A percentile compares a stretch with the other conserved stretches of the same genome.
These are phyloP conservation scores for Craspedostauros australis DNA, from an alignment of 108 stramenopile genomes.

Conservation along the genomic window DNA sequence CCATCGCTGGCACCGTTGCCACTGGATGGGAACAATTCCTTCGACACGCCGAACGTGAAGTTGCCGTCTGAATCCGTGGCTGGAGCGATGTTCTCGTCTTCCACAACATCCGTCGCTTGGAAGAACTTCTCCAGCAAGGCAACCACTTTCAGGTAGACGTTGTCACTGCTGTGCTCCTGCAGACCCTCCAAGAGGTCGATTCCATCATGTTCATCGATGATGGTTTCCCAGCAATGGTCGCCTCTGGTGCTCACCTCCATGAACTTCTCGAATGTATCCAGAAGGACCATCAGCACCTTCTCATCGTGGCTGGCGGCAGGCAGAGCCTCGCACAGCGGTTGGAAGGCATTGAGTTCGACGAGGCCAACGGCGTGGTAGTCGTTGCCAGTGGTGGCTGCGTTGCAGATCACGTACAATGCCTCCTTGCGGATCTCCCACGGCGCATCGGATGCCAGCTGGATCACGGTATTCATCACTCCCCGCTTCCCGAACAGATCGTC, in stretches of 20 bases:
- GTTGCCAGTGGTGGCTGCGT: constrained; percentile 67
- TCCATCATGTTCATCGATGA: constrained; percentile 70
- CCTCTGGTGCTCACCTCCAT: constrained; percentile 38
- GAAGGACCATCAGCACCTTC: constrained; percentile 43
- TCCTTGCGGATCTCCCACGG: constrained; percentile 88
- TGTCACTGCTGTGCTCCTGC: constrained; percentile 74
- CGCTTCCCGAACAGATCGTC: constrained; percentile 18
- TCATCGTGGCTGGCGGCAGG: constrained; percentile 30
- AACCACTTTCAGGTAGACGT: constrained; percentile 67
- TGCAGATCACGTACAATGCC: constrained; percentile 79
- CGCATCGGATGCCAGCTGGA: constrained; percentile 42
- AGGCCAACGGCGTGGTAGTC: constrained; percentile 40
- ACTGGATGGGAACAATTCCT: constrained; percentile 15
- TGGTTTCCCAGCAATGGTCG: constrained; percentile 11
- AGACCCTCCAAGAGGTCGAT: constrained; percentile 74
- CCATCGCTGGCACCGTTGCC: too few relatives aligned
- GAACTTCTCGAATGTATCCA: constrained; percentile 75
- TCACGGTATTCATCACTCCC: constrained; percentile 35
- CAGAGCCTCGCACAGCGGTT: constrained; percentile 63
- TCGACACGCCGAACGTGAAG: constrained; percentile 41
- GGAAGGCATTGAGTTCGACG: constrained; percentile 62
- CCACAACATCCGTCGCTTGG: constrained; percentile 54
- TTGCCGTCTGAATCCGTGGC: constrained; percentile 34
- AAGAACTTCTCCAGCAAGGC: constrained; percentile 79
- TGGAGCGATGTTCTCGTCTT: constrained; percentile 74